These are phyloP conservation scores for Neofusicoccum sp. DNA, from an alignment of 2,329 filamentous ascomycete genomes.

Conservation along the genomic window DNA sequence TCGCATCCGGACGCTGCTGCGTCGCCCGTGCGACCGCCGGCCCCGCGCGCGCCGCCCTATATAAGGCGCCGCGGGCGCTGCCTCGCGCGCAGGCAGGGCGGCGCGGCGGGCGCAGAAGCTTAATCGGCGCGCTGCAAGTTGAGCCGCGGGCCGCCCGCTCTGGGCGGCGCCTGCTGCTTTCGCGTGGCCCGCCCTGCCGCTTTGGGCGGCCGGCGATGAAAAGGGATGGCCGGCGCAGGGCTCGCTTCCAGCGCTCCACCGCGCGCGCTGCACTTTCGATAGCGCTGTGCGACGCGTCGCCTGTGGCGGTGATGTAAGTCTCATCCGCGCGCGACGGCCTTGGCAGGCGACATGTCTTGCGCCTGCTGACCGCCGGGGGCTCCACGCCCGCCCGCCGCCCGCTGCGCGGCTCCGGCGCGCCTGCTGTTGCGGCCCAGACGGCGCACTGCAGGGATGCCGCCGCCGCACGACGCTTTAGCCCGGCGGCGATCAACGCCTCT, in stretches of 20 bases:
- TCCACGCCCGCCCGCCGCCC: neutral
- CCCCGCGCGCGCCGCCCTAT: neutral
- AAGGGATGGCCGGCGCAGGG: constrained; percentile 13
- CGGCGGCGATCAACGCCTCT: constrained; percentile 18
- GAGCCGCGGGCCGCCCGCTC: constrained; percentile 6
- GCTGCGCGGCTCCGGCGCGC: neutral
- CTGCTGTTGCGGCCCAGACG: neutral
- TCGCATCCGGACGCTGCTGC: constrained; percentile 8
- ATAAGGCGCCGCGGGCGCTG: neutral
- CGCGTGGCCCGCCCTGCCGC: constrained; percentile 11
- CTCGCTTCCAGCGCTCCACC: constrained; percentile 15
- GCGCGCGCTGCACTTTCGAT: constrained; percentile 14
- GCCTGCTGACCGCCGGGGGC: neutral
- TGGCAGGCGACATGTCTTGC: constrained; percentile 2
- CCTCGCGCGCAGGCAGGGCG: neutral
- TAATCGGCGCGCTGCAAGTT: constrained; percentile 8
- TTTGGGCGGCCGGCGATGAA: constrained; percentile 8
- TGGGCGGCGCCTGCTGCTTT: constrained; percentile 15
- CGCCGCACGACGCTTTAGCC: constrained; percentile 10
- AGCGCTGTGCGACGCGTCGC: constrained; percentile 18
- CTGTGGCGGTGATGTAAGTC: constrained; percentile 17
- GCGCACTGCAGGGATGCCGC: constrained; percentile 4
- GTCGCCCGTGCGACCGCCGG: constrained; percentile 4
- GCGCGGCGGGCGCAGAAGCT: neutral
- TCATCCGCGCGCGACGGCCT: constrained; percentile 9